Evolutionary conservation across 352 stramenopile species (phyloP).

Genomic region (Proteromonas lacertae): DNA sequence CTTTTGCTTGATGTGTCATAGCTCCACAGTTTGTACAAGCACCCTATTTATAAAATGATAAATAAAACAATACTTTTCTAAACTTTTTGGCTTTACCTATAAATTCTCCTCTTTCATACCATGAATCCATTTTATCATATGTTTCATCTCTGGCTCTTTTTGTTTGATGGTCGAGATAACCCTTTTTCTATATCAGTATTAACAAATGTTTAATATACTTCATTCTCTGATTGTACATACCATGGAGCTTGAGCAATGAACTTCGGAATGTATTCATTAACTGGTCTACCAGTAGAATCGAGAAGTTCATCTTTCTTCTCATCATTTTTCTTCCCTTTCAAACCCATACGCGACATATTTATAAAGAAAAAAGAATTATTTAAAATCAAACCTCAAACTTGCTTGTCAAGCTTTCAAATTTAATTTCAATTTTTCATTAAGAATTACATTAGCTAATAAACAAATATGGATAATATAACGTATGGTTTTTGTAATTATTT

Average conservation of each 20-base stretch:
- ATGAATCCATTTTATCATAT: constrained; percentile 2
- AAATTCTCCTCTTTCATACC: constrained; percentile 2
- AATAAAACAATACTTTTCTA: constrained; percentile 10
- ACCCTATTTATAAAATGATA: constrained; percentile 24
- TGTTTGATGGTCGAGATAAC: constrained; percentile 20
- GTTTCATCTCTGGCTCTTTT: constrained; percentile 35
- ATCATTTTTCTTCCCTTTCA: too few species aligned
- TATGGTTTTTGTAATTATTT: too few species aligned
- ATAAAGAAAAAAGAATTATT: too few species aligned
- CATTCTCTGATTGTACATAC: constrained; percentile 87
- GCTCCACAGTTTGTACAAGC: constrained; percentile 71
- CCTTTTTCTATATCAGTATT: constrained; percentile 35
- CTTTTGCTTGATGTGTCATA: constrained; percentile 47
- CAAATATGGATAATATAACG: too few species aligned
- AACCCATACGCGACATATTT: too few species aligned
- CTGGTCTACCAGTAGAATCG: constrained; percentile 39
- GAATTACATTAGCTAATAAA: too few species aligned
- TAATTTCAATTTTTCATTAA: too few species aligned
- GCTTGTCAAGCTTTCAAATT: too few species aligned
- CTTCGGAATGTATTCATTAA: constrained; percentile 97
- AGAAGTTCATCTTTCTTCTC: too few species aligned
- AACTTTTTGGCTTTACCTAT: constrained; percentile 12
- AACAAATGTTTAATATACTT: constrained; percentile 57
- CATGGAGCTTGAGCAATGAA: constrained; percentile 95
- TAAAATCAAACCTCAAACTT: too few species aligned